These are phyloP conservation scores for Priceomyces medius DNA, from an alignment of 805 yeast species.

Conservation along the genomic window DNA sequence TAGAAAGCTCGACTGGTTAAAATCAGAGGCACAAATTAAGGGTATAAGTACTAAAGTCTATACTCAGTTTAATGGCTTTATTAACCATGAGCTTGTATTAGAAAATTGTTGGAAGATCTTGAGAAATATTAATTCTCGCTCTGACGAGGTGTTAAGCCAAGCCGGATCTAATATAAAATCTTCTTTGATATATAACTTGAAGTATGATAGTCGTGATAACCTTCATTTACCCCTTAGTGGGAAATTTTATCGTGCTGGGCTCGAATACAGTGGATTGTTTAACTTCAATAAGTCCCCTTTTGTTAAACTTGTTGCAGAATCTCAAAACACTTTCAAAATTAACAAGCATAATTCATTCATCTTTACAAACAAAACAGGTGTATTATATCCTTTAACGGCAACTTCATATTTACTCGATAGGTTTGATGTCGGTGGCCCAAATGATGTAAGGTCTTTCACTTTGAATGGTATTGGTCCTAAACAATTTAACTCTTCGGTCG, in stretches of 20 bases:
- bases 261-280: slow-evolving; percentile 35
- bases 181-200: slow-evolving; percentile 37
- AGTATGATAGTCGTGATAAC: slow-evolving; percentile 47
- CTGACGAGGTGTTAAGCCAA: slow-evolving; percentile 32
- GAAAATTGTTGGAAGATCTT: slow-evolving; percentile 44
- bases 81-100: slow-evolving; percentile 50
- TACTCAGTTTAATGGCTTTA: slow-evolving; percentile 29
- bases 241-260: slow-evolving; percentile 30
- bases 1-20: slow-evolving; percentile 48
- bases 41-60: slow-evolving; percentile 44
- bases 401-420: slow-evolving; percentile 49
- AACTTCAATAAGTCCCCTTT: slow-evolving; percentile 29
- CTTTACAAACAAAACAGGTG: slow-evolving; percentile 32
- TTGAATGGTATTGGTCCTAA: slow-evolving; percentile 58
- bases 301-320: slow-evolving; percentile 42
- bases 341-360: slow-evolving; percentile 21
- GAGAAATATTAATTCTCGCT: slow-evolving; percentile 27
- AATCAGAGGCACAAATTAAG: slow-evolving; percentile 42
- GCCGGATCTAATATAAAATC: slow-evolving; percentile 49
- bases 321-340: slow-evolving; percentile 31
- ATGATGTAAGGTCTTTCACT: slow-evolving; percentile 53
- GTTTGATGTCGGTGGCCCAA: slow-evolving; percentile 59
- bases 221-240: slow-evolving; percentile 46
- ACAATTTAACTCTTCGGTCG: slow-evolving; percentile 46
- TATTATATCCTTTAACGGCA: slow-evolving; percentile 21